Evolutionary conservation across 225 moss, liverwort and hornwort species (phyloP).

Genomic region (Climacium dendroides): DNA sequence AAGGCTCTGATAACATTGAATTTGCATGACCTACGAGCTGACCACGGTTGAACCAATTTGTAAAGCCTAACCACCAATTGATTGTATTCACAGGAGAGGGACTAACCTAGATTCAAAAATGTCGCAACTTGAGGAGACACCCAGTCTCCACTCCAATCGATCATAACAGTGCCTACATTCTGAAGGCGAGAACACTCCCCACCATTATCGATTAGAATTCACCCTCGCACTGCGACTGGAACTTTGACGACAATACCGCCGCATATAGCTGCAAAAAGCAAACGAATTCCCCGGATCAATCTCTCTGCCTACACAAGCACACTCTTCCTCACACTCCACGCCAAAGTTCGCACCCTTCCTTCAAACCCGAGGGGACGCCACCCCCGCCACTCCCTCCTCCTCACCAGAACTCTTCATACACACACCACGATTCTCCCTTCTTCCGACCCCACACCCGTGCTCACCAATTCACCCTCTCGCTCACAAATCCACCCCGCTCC

Average conservation of each 20-base stretch:
- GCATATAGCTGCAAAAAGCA: conserved; percentile 6
- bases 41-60: neutral
- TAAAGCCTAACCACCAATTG: neutral
- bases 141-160: conserved; percentile 6
- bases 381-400: neutral
- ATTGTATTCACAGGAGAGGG: neutral
- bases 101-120: conserved; percentile 5
- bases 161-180: neutral
- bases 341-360: conserved; percentile 12
- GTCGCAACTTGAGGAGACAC: neutral
- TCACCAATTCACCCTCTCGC: neutral
- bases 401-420: neutral
- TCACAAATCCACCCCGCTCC: neutral
- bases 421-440: conserved; percentile 4
- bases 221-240: neutral
- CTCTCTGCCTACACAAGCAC: neutral
- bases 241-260: neutral
- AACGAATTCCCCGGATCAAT: neutral
- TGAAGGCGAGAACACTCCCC: neutral
- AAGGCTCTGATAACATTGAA: neutral
- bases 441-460: neutral
- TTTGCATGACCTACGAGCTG: neutral
- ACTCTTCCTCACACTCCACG: conserved; percentile 7
- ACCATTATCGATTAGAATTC: neutral
- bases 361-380: conserved; percentile 3